Percentiles rank a stretch among this genome's conserved stretches.
phyloP scores from a whole-genome alignment of 163 green algal species.

The Botryococcus braunii region DNA sequence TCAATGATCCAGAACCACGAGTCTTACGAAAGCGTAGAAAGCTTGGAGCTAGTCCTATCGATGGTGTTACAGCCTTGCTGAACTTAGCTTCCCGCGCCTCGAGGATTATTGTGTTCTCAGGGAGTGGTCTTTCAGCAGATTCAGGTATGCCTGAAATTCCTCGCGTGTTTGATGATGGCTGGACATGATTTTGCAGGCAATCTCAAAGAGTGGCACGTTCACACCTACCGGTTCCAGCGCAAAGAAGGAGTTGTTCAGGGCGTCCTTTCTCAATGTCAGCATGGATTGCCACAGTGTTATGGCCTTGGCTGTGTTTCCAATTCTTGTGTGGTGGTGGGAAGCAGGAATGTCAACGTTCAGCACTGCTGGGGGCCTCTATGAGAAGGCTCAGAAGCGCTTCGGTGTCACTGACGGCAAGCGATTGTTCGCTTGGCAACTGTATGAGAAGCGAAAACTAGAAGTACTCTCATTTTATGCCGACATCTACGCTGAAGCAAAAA shows the following conservation, averaged over 20 bases:
- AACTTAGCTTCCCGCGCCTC: slow-evolving; percentile 3
- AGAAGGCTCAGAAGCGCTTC: slow-evolving; percentile 65
- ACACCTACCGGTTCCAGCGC: not conserved
- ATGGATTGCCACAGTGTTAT: not conserved
- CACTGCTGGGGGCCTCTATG: slow-evolving; percentile 78
- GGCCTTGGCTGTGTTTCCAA: not conserved
- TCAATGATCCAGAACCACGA: too few relatives aligned
- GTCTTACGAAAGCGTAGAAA: too few relatives aligned
- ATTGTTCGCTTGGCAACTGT: slow-evolving; percentile 86
- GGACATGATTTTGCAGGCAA: not conserved
- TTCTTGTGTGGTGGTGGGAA: not conserved
- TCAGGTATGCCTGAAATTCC: slow-evolving; percentile 52
- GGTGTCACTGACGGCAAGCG: slow-evolving; percentile 77
- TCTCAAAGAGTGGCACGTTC: not conserved
- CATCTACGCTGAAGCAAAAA: slow-evolving; percentile 68
- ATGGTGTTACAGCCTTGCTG: slow-evolving; percentile 20
- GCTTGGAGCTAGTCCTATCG: too few relatives aligned
- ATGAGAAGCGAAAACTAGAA: slow-evolving; percentile 50
- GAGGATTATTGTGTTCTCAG: slow-evolving; percentile 61
- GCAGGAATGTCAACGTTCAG: slow-evolving; percentile 89
- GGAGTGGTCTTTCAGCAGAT: slow-evolving; percentile 70
- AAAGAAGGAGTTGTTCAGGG: not conserved
- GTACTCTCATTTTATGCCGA: slow-evolving; percentile 66
- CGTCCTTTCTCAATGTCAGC: not conserved
- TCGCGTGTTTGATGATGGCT: not conserved